Percentiles rank a stretch among this genome's conserved stretches.
Conservation (phyloP, 805 yeast species). For the Metschnikowia drakensbergensis region DNA sequence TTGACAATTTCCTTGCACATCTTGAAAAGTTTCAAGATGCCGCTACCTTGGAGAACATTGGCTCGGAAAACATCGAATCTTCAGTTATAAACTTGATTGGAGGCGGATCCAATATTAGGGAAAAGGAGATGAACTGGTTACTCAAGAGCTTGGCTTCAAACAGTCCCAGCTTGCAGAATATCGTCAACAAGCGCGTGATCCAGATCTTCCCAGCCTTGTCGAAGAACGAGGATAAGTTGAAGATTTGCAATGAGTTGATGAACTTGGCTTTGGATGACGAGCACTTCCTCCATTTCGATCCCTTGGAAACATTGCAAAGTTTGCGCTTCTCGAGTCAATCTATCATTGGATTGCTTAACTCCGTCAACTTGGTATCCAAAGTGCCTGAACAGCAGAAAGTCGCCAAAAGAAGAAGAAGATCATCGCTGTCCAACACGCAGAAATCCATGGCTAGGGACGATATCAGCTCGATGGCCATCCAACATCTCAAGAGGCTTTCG, state of each 20-base stretch:
- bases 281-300: slow-evolving; percentile 28
- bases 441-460: slow-evolving; percentile 72
- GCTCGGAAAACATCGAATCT: slow-evolving; percentile 51
- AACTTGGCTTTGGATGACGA: slow-evolving; percentile 52
- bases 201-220: slow-evolving; percentile 54
- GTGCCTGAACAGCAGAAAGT: slow-evolving; percentile 50
- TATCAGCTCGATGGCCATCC: slow-evolving; percentile 69
- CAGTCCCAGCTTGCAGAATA: slow-evolving; percentile 30
- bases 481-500: slow-evolving; percentile 74
- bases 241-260: slow-evolving; percentile 46
- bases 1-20: slow-evolving; percentile 26
- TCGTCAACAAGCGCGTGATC: slow-evolving; percentile 50
- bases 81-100: slow-evolving; percentile 58
- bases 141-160: slow-evolving; percentile 40
- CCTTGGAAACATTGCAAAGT: slow-evolving; percentile 48
- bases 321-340: slow-evolving; percentile 52
- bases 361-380: slow-evolving; percentile 52
- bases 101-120: slow-evolving; percentile 16
- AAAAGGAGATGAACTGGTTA: slow-evolving; percentile 57
- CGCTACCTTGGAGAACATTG: slow-evolving; percentile 41
- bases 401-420: slow-evolving; percentile 67
- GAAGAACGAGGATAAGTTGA: slow-evolving; percentile 51
- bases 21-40: slow-evolving; percentile 44
- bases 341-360: slow-evolving; percentile 56
- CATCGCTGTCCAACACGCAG: slow-evolving; percentile 67